Evolutionary conservation across 495 filamentous ascomycete species (phyloP), one percentile per base, ranked within the genome.

Genomic region (Podospora pseudopauciseta): DNA sequence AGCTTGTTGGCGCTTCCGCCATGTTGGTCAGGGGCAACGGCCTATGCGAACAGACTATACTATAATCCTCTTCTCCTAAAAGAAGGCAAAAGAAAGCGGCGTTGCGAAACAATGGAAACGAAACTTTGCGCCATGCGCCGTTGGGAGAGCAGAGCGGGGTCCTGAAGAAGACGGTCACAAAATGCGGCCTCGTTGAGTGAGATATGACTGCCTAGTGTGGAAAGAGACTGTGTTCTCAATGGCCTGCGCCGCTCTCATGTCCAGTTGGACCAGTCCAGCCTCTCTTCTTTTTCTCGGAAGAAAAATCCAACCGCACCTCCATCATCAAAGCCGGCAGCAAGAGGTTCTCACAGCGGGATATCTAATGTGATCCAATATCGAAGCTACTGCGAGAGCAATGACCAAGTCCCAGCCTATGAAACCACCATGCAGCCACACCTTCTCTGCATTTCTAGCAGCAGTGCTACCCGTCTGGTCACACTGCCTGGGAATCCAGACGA

Each of bases 361-460:
- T 56, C 54, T 15, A 18, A 56, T 56, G 54, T 20, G 19, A 56
- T 56, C 19, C 11, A 20, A 56, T 56, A 18, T 56, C 16, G 54
- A 18, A 18, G 19, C 23, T 58, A 18, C 19, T 15, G 15, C 15
- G n/a, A 26, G n/a, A 58, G 55, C 23, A 58, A 20, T 58, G 23
- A 58, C 23, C 55, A 58, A 58, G 55, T 28, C 9, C 7, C 66
- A 34, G 53, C 26, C 30, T 65, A 39, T 28, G 44, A 44, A 49
- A 30, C 19, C 19, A 32, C n/a, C 64, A 70, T 66, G 60, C 64
- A 70, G 65, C 65, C 61, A 70, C 60, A 64, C 61, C n/a, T 60
- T 55, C 34, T 64, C 32, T 28, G 59, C 18, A 23, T 16, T 3
- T 53, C 32, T 26, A 49, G 57, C 63, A 58, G 53, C 59, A 62